A percentile compares a stretch with the other conserved stretches of the same genome.
Conservation (phyloP, 2,329 filamentous ascomycete genomes). For the Blastomyces parvus region DNA sequence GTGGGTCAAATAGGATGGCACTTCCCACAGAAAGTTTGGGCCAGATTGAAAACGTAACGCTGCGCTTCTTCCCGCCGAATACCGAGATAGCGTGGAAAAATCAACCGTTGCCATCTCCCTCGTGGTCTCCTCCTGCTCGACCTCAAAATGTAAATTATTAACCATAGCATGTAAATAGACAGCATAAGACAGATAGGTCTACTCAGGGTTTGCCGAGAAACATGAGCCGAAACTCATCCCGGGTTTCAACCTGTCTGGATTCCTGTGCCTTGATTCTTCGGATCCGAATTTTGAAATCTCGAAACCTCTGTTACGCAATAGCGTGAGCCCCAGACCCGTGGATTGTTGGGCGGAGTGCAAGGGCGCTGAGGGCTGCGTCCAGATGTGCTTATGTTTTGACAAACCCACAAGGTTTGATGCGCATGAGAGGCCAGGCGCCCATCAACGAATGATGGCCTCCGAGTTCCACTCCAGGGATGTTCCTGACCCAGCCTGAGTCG, state of each 20-base stretch:
- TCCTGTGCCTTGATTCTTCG: constrained; percentile 1
- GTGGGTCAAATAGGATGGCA: constrained; percentile 8
- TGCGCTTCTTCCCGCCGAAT: not conserved
- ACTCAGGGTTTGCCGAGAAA: not conserved
- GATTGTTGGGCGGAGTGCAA: not conserved
- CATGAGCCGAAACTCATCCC: not conserved
- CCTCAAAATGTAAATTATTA: not conserved
- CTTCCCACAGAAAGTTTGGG: constrained; percentile 2
- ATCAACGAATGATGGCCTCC: not conserved
- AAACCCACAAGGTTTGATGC: constrained; percentile 1
- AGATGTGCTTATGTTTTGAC: constrained; percentile 2
- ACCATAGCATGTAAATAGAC: not conserved
- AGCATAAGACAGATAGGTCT: not conserved
- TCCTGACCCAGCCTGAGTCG: not conserved
- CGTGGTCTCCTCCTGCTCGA: not conserved
- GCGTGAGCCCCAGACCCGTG: constrained; percentile 5
- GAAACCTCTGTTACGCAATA: constrained; percentile 7
- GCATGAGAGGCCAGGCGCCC: constrained; percentile 1
- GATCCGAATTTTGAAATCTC: constrained; percentile 1
- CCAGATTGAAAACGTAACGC: constrained; percentile 5
- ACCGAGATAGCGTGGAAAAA: constrained; percentile 3
- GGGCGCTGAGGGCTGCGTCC: not conserved
- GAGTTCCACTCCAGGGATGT: constrained; percentile 4
- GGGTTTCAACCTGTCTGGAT: not conserved
- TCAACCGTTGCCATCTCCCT: not conserved